Evolutionary conservation across 2,329 filamentous ascomycete species (phyloP), one percentile per base, ranked within the genome.

Genomic region (Trichoderma sp.): DNA sequence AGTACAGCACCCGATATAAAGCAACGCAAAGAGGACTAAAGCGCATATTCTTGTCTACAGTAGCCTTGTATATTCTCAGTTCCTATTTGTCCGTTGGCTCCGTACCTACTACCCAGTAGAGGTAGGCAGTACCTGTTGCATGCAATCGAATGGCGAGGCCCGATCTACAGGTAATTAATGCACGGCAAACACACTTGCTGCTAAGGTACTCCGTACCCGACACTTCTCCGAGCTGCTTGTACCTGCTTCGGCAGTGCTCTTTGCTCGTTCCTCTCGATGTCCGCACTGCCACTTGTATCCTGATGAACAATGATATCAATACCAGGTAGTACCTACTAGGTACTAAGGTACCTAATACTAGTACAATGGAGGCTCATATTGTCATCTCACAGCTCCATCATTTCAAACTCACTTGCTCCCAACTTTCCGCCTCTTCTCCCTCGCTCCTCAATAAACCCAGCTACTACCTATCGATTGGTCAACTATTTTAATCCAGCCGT

Each of bases 181-280:
- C 45, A 63, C 48, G 45, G 59, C 19, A 29, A 63, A 63, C 22
- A 45, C 29, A 63, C 45, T 27, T 63, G 45, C 19, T 25, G 42
- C 59, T 12, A 4, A 35, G 17, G 59, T 63, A 63, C 32, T n/a
- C n/a, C n/a, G 29, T 19, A 32, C 59, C 45, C 8, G 42, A 17
- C 58, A 22, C 15, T 63, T 63, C 19, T 35, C 59, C 59, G 59
- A 63, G 15, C 9, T 63, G 59, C 32, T 35, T 52, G 42, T 63
- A 63, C 59, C 59, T 37, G 59, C 42, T 17, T 27, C 15, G 17
- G 42, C 29, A 15, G 59, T 63, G 37, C 59, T 37, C 5, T 50
- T 12, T 13, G 9, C 2, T 5, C 15, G 15, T 13, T 9, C 22
- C 13, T 17, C n/a, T n/a, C 4, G 2, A 19, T 10, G 22, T 48